Conservation (phyloP, 768 basidiomycete species). For the Termitomyces sp. region DNA sequence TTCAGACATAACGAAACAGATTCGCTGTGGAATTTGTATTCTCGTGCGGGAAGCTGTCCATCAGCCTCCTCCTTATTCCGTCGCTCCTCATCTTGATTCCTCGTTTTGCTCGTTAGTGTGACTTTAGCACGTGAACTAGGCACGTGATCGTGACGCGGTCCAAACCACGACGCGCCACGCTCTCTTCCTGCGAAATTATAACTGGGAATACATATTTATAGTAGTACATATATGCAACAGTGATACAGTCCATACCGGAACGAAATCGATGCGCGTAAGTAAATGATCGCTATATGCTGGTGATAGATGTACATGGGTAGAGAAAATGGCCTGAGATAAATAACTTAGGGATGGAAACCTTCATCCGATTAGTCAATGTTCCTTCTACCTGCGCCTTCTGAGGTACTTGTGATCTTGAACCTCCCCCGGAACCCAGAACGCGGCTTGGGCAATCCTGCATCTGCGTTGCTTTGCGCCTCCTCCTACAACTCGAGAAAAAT, state of each 20-base stretch:
- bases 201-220: too few relatives aligned
- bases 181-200: too few relatives aligned
- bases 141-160: conserved; percentile 25
- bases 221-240: background rate
- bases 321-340: background rate
- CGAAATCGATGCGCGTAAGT: background rate
- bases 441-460: conserved; percentile 11
- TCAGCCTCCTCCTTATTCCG: conserved; percentile 12
- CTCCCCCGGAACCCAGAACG: conserved; percentile 30
- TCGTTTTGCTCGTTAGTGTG: conserved; percentile 11
- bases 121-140: conserved; percentile 18
- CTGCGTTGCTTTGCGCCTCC: background rate
- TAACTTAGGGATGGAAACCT: background rate
- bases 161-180: too few relatives aligned
- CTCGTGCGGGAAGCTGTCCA: conserved; percentile 7
- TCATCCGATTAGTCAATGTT: conserved; percentile 22
- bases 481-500: background rate
- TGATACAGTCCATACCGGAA: too few relatives aligned
- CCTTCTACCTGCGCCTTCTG: conserved; percentile 32
- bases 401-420: conserved; percentile 31
- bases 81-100: conserved; percentile 12
- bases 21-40: background rate
- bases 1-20: background rate
- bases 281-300: background rate
- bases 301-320: background rate